A percentile compares a stretch with the other conserved stretches of the same genome.
Evolutionary conservation across 1,284 basidiomycete genomes (phyloP).

Genomic region (Wallemia mellicola): DNA sequence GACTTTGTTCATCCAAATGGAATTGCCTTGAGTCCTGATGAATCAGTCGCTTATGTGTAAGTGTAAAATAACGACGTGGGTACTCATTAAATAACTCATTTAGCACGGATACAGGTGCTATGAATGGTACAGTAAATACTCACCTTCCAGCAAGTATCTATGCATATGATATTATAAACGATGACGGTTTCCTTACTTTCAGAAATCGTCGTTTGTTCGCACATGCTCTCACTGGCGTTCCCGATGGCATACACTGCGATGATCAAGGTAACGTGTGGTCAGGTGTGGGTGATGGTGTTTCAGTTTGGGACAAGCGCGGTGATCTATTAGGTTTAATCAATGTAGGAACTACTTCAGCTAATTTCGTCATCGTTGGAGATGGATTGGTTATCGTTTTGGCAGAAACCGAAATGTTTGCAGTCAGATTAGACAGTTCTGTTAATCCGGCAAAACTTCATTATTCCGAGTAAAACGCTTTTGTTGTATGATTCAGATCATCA

Average conservation of each 20-base stretch:
- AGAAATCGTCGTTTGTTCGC: neutral
- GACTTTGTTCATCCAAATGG: neutral
- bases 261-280: neutral
- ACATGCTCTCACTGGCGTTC: neutral
- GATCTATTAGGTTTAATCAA: neutral
- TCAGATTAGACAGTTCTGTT: neutral
- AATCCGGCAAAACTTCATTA: neutral
- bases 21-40: neutral
- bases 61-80: too few relatives aligned
- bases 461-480: neutral
- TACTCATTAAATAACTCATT: too few relatives aligned
- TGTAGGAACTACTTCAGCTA: neutral
- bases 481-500: too few relatives aligned
- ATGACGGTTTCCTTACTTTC: neutral
- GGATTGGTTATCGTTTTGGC: neutral
- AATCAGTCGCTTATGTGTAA: neutral
- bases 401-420: neutral
- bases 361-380: neutral
- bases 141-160: neutral
- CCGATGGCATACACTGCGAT: neutral
- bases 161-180: neutral
- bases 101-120: neutral
- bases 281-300: neutral
- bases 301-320: neutral
- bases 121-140: neutral